Base-by-base conservation (phyloP, 768 basidiomycete species). In the Serendipita sp. region DNA sequence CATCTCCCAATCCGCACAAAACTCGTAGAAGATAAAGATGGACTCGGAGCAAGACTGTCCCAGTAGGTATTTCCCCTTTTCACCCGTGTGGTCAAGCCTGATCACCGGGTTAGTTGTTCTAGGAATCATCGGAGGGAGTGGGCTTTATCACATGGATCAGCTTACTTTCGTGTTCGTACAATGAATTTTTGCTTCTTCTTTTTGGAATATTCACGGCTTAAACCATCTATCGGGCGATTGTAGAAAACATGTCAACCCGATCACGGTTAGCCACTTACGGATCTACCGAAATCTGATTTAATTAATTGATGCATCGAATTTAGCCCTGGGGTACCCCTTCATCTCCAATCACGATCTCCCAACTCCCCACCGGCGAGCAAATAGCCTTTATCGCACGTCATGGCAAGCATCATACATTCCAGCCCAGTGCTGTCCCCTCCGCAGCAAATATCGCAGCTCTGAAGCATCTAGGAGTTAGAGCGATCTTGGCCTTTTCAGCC, bases 371-470 rank as follows among this genome's bases (percentile, higher is more conserved):
- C 0, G 90, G 91, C 42, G 77, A 81, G 0, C 79, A 77, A 50
- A 75, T 97, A 66, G 95, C 95, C 60, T 99, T 98, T 77, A 74
- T 97, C 60, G 86, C 95, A 0, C 84, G 95, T 9, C 96, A 98
- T 71, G 94, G 94, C 14, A 70, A 72, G n/a, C 79, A 82, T 9
- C 95, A 98, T 75, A 79, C 75, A 65, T 81, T 92, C 72, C 70
- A 79, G 16, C 95, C 95, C 1, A 87, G 91, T 3, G 71, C 79
- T 34, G 88, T 98, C 5, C 93, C 93, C 51, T 74, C 78, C 0
- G 84, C 90, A 60, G 95, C 95, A 66, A 99, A 97, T 79, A 92
- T 97, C 69, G 88, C 94, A 30, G 95, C 94, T 0, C 80, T 97
- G 70, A 97, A 97, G 74, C 85, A 83, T 43, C 79, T 98, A 67